Evolutionary conservation across 305 asterid genomes (phyloP), one percentile per base, ranked within the genome.

Genomic region (Fraxinus baroniana): DNA sequence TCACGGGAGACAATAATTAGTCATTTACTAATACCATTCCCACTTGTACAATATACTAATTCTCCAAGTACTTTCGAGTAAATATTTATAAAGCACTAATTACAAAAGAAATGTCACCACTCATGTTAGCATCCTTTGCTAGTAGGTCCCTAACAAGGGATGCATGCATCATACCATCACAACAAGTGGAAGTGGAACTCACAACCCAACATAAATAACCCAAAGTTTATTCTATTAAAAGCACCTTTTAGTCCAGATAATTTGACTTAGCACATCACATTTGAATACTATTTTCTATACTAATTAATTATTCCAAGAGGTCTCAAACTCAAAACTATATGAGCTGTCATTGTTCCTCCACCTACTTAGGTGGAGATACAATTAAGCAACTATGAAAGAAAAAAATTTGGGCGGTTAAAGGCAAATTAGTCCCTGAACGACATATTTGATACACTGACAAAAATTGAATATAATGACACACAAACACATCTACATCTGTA

Each of bases 341-440:
- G 80, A 90, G 91, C 90, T 90, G 94, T 86, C 93, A 86, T 88
- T 88, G 84, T 84, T 86, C 88, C 44, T 86, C 80, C 81, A 80
- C 86, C 83, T 62, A 77, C 84, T 70, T 57, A 13, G 13, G 44
- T 22, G 72, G 80, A 33, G 78, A 79, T 37, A 85, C 87, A 72
- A 84, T 86, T 86, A 80, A 90, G 78, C 89, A 80, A 87, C 87
- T 28, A 17, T 73, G 49, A 68, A 76, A 74, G 70, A 15, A 1
- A 41, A 44, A 12, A 26, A 15, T 9, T 41, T 20, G n/a, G 60
- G n/a, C 0, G 44, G 7, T 37, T 15, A n/a, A 33, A 20, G 24
- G 18, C n/a, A 37, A 7, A 76, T 39, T 76, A 15, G 79, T 76
- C 79, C 62, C 20, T 76, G 4, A 37, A 71, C 5, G 13, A 26